Percentiles rank a stretch among this genome's conserved stretches.
Evolutionary conservation across 164 flowering plant genomes (phyloP).

Genomic region (Macadamia integrifolia): DNA sequence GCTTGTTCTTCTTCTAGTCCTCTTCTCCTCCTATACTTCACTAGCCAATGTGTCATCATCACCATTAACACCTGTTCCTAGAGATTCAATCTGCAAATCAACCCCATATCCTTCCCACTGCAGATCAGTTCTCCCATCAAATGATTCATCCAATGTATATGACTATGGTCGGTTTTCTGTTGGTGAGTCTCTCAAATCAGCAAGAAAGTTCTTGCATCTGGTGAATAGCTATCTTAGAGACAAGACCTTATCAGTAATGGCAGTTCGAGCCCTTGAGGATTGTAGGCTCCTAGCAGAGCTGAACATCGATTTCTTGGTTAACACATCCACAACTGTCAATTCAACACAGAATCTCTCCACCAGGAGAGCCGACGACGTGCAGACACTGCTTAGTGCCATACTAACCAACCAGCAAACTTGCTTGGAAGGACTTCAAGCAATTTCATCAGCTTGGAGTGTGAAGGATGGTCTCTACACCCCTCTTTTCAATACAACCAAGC

Average conservation of each 20-base stretch:
- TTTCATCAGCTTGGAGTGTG: not conserved
- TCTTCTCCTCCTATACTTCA: too few species aligned
- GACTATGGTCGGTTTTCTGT: not conserved
- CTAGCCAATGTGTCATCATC: too few species aligned
- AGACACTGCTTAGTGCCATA: constrained; percentile 24
- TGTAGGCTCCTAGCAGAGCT: constrained; percentile 1
- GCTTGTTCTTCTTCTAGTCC: too few species aligned
- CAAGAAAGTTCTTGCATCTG: not conserved
- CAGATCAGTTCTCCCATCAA: constrained; percentile 9
- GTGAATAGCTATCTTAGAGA: not conserved
- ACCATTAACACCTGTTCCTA: too few species aligned
- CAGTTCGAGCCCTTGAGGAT: constrained; percentile 12
- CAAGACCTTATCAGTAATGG: not conserved
- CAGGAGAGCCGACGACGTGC: constrained; percentile 14
- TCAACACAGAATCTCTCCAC: not conserved
- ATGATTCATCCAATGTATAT: not conserved
- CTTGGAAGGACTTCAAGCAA: constrained; percentile 16
- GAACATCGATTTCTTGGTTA: constrained; percentile 6
- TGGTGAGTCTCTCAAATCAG: not conserved
- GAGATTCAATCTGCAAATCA: constrained; percentile 3
- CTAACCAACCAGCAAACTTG: constrained; percentile 12
- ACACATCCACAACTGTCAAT: not conserved
- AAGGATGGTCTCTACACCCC: constrained; percentile 11
- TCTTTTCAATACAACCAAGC: constrained; percentile 22
- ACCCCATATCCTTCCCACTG: constrained; percentile 13